Conservation (phyloP, 2,329 filamentous ascomycete genomes). For the Phoma sp. region DNA sequence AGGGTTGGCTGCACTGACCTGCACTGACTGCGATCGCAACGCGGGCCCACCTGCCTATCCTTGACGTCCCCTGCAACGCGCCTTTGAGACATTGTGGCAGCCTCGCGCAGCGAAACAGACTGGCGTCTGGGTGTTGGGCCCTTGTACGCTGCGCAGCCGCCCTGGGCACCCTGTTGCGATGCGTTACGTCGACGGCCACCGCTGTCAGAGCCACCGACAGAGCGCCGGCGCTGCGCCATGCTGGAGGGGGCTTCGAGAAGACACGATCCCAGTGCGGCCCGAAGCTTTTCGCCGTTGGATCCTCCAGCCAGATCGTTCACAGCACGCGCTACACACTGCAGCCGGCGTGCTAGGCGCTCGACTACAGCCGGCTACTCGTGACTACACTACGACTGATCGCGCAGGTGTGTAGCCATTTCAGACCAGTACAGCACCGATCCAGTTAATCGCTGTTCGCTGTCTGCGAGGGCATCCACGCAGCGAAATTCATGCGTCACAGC, state of each 20-base stretch:
- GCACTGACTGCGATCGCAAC: conserved; percentile 13
- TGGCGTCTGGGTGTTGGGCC: conserved; percentile 15
- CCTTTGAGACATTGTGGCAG: conserved; percentile 37
- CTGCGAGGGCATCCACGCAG: conserved; percentile 24
- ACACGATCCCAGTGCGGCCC: conserved; percentile 47
- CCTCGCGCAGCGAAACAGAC: conserved; percentile 30
- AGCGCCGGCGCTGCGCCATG: conserved; percentile 35
- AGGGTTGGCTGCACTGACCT: conserved; percentile 11
- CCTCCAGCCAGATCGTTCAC: conserved; percentile 44
- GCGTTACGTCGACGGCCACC: conserved; percentile 31
- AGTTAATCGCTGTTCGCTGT: conserved; percentile 35
- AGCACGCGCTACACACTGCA: conserved; percentile 27
- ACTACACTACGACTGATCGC: conserved; percentile 39
- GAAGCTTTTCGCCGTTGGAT: conserved; percentile 45
- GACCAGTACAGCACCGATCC: conserved; percentile 29
- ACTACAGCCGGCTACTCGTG: conserved; percentile 12
- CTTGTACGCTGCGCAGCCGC: conserved; percentile 2
- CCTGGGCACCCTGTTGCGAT: conserved; percentile 21
- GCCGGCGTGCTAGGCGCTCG: conserved; percentile 38
- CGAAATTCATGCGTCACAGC: conserved; percentile 41
- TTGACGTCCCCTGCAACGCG: conserved; percentile 15
- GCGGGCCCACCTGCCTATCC: conserved; percentile 13
- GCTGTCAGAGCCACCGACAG: conserved; percentile 42
- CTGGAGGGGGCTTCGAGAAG: conserved; percentile 46
- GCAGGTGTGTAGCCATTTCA: conserved; percentile 43